phyloP scores from a whole-genome alignment of 176 grass and related monocot species.

The Luzula sylvatica region DNA sequence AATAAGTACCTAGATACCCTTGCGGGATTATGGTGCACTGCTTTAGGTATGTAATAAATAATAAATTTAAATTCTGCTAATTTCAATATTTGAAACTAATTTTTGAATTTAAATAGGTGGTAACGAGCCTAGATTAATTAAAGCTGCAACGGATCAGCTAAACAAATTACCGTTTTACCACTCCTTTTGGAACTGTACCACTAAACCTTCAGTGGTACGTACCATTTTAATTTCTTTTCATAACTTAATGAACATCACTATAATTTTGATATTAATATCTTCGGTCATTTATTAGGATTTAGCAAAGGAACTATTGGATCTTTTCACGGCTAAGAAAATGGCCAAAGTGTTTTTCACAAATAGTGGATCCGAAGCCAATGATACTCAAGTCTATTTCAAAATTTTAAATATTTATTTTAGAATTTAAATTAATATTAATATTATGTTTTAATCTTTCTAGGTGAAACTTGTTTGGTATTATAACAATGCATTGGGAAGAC shows the following conservation, averaged over 20 bases:
- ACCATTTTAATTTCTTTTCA: conserved; percentile 9
- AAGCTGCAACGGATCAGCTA: conserved; percentile 75
- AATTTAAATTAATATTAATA: not conserved
- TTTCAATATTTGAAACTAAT: not conserved
- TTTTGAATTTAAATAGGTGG: conserved; percentile 57
- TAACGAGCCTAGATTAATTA: conserved; percentile 66
- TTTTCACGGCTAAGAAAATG: conserved; percentile 87
- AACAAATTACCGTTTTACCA: conserved; percentile 94
- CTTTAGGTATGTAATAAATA: conserved; percentile 57
- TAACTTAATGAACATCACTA: no score
- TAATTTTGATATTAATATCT: not conserved
- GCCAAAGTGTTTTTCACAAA: conserved; percentile 96
- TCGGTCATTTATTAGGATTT: conserved; percentile 65
- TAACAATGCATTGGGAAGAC: conserved; percentile 93
- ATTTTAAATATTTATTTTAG: no score
- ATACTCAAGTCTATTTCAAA: conserved; percentile 98
- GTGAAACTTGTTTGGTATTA: conserved; percentile 99
- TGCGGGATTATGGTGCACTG: conserved; percentile 89
- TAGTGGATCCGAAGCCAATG: conserved; percentile 98
- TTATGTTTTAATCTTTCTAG: conserved; percentile 18
- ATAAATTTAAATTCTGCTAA: not conserved
- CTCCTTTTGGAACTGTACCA: conserved; percentile 96
- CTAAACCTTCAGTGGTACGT: conserved; percentile 72
- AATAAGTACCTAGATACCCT: conserved; percentile 86
- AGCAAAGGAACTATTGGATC: conserved; percentile 65